A percentile compares a stretch with the other conserved stretches of the same genome.
These are phyloP conservation scores for Suaeda aralocaspica DNA, from an alignment of 148 eudicot genomes.

Conservation along the genomic window DNA sequence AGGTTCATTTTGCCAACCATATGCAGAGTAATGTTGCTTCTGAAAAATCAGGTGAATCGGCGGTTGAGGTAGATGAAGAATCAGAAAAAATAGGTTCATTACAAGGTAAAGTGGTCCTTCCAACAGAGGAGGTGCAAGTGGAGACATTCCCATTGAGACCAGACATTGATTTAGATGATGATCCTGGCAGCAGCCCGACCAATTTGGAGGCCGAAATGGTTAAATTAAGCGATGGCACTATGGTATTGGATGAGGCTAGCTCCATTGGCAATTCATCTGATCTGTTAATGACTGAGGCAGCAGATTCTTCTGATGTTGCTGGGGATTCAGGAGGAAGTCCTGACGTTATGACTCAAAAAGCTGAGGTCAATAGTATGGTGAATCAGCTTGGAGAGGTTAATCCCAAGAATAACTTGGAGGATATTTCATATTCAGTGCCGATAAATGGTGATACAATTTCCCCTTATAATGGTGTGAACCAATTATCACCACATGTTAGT, in stretches of 20 bases:
- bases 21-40: constrained; percentile 27
- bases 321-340: constrained; percentile 16
- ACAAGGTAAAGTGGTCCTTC: constrained; percentile 10
- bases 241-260: constrained; percentile 11
- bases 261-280: constrained; percentile 21
- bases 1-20: constrained; percentile 12
- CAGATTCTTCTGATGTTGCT: constrained; percentile 21
- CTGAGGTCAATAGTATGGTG: constrained; percentile 13
- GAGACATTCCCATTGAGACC: constrained; percentile 69
- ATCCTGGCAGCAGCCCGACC: constrained; percentile 25
- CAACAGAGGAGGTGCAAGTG: constrained; percentile 33
- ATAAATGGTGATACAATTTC: constrained; percentile 12
- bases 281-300: constrained; percentile 25
- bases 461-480: constrained; percentile 15
- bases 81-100: constrained; percentile 18
- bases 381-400: constrained; percentile 21
- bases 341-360: constrained; percentile 16
- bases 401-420: constrained; percentile 17
- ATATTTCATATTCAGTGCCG: constrained; percentile 23
- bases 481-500: constrained; percentile 8
- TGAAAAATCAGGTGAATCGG: constrained; percentile 30
- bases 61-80: constrained; percentile 18
- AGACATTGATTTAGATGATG: constrained; percentile 28
- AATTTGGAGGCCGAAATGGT: constrained; percentile 13
- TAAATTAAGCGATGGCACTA: constrained; percentile 19